Conservation (phyloP, 1,284 basidiomycete genomes). For the Apiotrichum montevideense region DNA sequence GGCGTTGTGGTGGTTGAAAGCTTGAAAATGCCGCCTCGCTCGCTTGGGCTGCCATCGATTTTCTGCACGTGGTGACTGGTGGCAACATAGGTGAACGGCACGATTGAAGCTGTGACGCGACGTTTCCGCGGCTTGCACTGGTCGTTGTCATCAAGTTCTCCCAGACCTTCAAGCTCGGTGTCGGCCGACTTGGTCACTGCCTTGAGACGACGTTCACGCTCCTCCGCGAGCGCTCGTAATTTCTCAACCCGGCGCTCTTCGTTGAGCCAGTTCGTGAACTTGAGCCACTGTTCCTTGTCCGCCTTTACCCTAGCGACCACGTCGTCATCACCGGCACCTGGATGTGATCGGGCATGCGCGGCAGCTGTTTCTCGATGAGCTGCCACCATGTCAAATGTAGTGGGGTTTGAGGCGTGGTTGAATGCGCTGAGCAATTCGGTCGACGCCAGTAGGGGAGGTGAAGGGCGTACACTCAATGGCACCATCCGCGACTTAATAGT, state of each 20-base stretch:
- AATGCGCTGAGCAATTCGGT: slow-evolving; percentile 31
- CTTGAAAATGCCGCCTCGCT: slow-evolving; percentile 21
- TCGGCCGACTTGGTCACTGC: slow-evolving; percentile 18
- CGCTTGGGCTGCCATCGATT: slow-evolving; percentile 11
- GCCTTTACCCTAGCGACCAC: slow-evolving; percentile 15
- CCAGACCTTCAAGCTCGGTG: not conserved
- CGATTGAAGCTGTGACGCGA: slow-evolving; percentile 5
- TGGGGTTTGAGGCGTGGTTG: slow-evolving; percentile 35
- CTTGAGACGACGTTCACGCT: slow-evolving; percentile 29
- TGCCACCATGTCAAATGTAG: slow-evolving; percentile 32
- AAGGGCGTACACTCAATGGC: slow-evolving; percentile 30
- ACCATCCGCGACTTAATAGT: slow-evolving; percentile 40
- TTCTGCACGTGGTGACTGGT: slow-evolving; percentile 3
- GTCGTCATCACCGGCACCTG: slow-evolving; percentile 24
- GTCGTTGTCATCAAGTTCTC: not conserved
- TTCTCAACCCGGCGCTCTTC: slow-evolving; percentile 41
- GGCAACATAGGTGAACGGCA: slow-evolving; percentile 3
- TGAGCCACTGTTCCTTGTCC: slow-evolving; percentile 40
- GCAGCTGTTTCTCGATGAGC: slow-evolving; percentile 28
- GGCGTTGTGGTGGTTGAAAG: slow-evolving; percentile 1
- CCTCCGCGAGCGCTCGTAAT: slow-evolving; percentile 31
- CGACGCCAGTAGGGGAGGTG: slow-evolving; percentile 36
- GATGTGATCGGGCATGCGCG: slow-evolving; percentile 34
- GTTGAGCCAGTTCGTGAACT: slow-evolving; percentile 43
- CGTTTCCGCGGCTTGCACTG: slow-evolving; percentile 8